Conservation (phyloP, 495 filamentous ascomycete species). For the Daldinia vernicosa region DNA sequence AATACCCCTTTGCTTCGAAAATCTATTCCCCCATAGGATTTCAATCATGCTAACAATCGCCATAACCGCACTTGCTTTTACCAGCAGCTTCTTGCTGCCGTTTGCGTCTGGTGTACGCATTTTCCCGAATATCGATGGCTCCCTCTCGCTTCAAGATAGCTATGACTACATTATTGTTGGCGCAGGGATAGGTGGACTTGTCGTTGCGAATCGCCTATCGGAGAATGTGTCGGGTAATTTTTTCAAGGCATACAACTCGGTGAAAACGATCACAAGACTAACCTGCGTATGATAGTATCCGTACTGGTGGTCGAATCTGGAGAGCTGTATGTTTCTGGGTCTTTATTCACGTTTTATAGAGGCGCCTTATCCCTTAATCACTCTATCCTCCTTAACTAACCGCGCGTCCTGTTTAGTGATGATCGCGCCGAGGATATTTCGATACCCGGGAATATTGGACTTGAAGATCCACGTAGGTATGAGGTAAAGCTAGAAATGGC, state of each 20-base stretch:
- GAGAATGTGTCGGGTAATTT: constrained; percentile 50
- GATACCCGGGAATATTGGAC: constrained; percentile 47
- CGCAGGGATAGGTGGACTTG: constrained; percentile 63
- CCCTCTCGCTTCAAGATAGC: constrained; percentile 30
- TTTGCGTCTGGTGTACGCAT: constrained; percentile 20
- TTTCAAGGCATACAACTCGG: background rate
- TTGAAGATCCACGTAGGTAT: constrained; percentile 41
- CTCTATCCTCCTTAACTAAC: constrained; percentile 20
- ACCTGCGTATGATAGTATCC: constrained; percentile 38
- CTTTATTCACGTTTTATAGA: background rate
- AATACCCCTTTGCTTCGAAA: background rate
- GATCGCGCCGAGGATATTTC: constrained; percentile 45
- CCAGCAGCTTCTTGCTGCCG: constrained; percentile 21
- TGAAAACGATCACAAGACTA: background rate
- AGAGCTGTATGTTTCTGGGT: constrained; percentile 44
- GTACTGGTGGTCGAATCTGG: constrained; percentile 57
- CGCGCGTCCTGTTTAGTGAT: constrained; percentile 27
- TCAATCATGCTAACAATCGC: constrained; percentile 10
- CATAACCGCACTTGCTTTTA: constrained; percentile 8
- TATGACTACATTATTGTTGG: constrained; percentile 65
- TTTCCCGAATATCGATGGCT: constrained; percentile 14
- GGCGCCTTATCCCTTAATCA: background rate
- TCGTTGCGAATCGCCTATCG: constrained; percentile 63
- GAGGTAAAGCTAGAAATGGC: constrained; percentile 34
- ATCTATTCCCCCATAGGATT: background rate